Base-by-base conservation (phyloP, 2,329 filamentous ascomycete species). In the Seiridium cupressi region DNA sequence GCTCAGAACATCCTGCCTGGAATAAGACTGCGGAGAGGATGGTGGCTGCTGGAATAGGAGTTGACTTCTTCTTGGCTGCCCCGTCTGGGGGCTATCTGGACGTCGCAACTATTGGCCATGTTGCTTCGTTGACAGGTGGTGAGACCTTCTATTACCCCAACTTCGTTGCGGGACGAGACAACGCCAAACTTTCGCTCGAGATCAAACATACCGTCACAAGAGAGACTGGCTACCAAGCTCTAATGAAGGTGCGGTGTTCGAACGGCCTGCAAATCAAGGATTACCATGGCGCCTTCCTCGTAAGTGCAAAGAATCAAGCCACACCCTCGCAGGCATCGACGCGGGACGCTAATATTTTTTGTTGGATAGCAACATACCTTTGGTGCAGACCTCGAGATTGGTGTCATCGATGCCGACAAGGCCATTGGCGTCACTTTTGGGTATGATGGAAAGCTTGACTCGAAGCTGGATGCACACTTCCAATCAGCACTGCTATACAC, bases 181-280 rank as follows among this genome's bases (percentile, higher is more conserved):
- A 89, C 48, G 82, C 91, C 59, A 96, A 94, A 77, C 78, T 99
- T 44, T 89, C 89, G 2, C 85, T 89, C 53, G 95, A 99, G 77
- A 87, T 99, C 64, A 86, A 88, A 66, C 94, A 97, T 70, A 88
- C 91, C 0, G 87, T 97, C 36, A 93, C 88, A 3, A 85, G 95
- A 63, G 93, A 97, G 74, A 97, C 94, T 51, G 95, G 95, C 31
- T 98, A 92, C 79, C 94, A 97, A 76, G 93, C 93, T 26, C 80
- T 99, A 67, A 96, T 99, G 92, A 99, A 99, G 81, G 94, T 99
- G 60, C 90, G 95, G 63, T 99, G 95, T 78, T 97, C 93, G 18
- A 99, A 97, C 69, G 95, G 95, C 18, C 81, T 99, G 57, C 95
- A 99, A 73, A 90, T 99, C 13, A 88, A 92, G 13, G 86, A 87